Evolutionary conservation across 2,329 filamentous ascomycete genomes (phyloP).

Genomic region (Ophiostoma pallidulum): DNA sequence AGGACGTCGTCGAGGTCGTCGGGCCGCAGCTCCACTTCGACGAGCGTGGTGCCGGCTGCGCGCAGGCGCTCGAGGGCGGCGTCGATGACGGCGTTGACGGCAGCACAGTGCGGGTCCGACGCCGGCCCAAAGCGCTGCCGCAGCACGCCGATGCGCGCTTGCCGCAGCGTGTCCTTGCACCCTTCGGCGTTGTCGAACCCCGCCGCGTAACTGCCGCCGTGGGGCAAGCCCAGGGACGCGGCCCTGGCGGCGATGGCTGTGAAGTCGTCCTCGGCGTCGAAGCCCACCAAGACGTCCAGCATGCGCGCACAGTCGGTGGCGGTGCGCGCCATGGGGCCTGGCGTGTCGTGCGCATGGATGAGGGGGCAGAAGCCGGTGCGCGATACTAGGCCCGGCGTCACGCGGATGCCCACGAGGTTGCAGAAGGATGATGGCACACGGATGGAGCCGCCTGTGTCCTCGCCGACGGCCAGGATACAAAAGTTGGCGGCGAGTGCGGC

Average conservation of each 20-base stretch:
- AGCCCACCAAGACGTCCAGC: slow-evolving; percentile 23
- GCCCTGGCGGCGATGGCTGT: slow-evolving; percentile 19
- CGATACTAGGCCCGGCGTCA: slow-evolving; percentile 17
- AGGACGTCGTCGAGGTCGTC: background rate
- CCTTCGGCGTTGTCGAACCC: slow-evolving; percentile 12
- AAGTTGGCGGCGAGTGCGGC: slow-evolving; percentile 19
- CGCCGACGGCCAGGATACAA: slow-evolving; percentile 15
- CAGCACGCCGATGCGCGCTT: slow-evolving; percentile 20
- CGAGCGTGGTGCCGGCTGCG: slow-evolving; percentile 17
- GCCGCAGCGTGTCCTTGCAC: background rate
- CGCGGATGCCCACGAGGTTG: slow-evolving; percentile 18
- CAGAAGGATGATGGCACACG: slow-evolving; percentile 15
- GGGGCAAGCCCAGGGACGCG: slow-evolving; percentile 12
- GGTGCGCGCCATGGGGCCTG: slow-evolving; percentile 23
- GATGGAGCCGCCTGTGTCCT: slow-evolving; percentile 20
- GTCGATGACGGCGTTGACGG: slow-evolving; percentile 20
- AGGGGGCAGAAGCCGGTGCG: slow-evolving; percentile 22
- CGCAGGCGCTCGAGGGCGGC: slow-evolving; percentile 16
- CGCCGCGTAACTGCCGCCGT: slow-evolving; percentile 22
- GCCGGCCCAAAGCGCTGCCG: slow-evolving; percentile 20
- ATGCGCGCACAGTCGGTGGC: slow-evolving; percentile 23
- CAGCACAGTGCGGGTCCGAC: slow-evolving; percentile 4
- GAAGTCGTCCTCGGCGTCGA: slow-evolving; percentile 21
- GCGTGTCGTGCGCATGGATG: slow-evolving; percentile 22
- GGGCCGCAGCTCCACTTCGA: slow-evolving; percentile 21